Evolutionary conservation across 495 filamentous ascomycete genomes (phyloP).

Genomic region (Penicillium goetzii): DNA sequence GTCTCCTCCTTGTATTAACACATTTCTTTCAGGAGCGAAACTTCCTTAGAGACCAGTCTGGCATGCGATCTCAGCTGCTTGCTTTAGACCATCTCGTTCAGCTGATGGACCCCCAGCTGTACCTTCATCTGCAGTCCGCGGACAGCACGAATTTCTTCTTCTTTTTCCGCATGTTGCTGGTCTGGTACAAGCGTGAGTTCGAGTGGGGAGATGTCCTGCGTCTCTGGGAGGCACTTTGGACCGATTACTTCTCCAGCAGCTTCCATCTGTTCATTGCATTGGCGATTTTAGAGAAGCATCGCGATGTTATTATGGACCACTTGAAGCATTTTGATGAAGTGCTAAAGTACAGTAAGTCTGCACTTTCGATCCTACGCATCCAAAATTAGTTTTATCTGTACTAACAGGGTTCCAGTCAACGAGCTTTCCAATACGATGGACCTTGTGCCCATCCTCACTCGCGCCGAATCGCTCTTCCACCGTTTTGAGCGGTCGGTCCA

Average conservation of each 20-base stretch:
- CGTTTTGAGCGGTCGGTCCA: conserved; percentile 87
- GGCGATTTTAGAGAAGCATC: conserved; percentile 93
- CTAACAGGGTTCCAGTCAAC: conserved; percentile 63
- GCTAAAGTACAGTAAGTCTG: conserved; percentile 81
- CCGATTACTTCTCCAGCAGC: conserved; percentile 81
- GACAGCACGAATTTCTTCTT: conserved; percentile 99
- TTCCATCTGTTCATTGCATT: conserved; percentile 95
- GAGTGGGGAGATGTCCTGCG: conserved; percentile 82
- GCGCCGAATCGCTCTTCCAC: conserved; percentile 85
- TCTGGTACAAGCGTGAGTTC: conserved; percentile 99
- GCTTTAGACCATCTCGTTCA: conserved; percentile 92
- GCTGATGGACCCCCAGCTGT: conserved; percentile 94
- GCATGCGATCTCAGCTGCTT: conserved; percentile 89
- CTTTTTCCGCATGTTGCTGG: conserved; percentile 97
- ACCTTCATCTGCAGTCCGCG: conserved; percentile 82
- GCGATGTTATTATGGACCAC: conserved; percentile 92
- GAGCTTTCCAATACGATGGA: conserved; percentile 94
- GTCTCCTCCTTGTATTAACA: not conserved
- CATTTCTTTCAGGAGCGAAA: conserved; percentile 70
- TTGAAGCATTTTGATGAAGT: conserved; percentile 95
- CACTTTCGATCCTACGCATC: not conserved
- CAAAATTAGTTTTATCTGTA: not conserved
- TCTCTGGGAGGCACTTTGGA: conserved; percentile 94
- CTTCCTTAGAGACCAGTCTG: conserved; percentile 92
- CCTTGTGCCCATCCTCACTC: conserved; percentile 76